phyloP scores from a whole-genome alignment of 306 rosid species.

The Corylus avellana region DNA sequence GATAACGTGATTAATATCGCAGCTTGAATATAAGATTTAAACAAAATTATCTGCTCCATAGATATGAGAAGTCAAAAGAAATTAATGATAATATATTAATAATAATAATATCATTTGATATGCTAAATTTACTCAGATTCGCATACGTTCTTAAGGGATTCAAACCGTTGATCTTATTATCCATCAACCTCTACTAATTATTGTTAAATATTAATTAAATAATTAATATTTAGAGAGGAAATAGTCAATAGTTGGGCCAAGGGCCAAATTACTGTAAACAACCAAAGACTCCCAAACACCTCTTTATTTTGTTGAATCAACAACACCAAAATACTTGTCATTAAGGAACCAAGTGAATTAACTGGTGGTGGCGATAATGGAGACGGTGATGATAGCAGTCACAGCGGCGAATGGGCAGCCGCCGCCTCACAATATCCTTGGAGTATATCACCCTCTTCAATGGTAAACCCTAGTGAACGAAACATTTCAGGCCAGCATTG shows the following conservation, averaged over 20 bases:
- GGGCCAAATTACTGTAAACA: not conserved
- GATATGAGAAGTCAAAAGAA: no score
- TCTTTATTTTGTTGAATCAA: not conserved
- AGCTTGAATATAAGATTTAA: no score
- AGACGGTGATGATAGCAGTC: not conserved
- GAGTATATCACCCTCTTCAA: constrained; percentile 52
- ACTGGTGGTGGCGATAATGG: not conserved
- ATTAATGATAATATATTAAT: no score
- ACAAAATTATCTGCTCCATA: no score
- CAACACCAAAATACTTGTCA: not conserved
- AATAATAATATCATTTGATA: no score
- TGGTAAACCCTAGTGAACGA: constrained; percentile 56
- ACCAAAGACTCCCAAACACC: not conserved
- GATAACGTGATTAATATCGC: no score
- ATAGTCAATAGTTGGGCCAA: not conserved
- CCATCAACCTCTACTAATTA: no score
- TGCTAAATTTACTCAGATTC: no score
- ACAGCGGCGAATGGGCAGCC: constrained; percentile 9
- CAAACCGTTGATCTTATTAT: no score
- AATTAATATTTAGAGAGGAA: no score
- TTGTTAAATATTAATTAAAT: no score
- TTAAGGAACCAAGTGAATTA: not conserved
- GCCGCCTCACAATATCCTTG: constrained; percentile 52
- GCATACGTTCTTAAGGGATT: no score
- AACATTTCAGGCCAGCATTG: constrained; percentile 74